Conservation (phyloP, 805 yeast species). For the Cyberlindnera maclurae region DNA sequence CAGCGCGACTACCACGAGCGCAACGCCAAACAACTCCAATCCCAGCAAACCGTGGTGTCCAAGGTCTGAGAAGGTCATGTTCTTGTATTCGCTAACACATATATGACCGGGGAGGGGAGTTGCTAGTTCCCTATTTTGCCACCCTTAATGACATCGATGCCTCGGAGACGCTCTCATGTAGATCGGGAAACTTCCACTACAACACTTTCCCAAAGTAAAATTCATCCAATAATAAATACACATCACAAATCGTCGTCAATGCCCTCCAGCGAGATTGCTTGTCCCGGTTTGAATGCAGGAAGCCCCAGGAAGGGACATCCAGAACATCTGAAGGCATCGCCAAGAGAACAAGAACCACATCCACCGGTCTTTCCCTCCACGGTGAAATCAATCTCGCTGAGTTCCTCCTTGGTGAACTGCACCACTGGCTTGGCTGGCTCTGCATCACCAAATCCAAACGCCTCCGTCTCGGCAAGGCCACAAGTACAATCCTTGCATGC, state of each 20-base stretch:
- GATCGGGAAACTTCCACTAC: no score
- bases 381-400: constrained; percentile 90
- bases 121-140: not conserved
- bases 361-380: constrained; percentile 97
- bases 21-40: constrained; percentile 54
- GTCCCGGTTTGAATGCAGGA: constrained; percentile 98
- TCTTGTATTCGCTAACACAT: not conserved
- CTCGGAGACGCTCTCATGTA: no score
- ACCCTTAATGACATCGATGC: not conserved
- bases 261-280: constrained; percentile 67
- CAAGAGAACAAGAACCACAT: constrained; percentile 94
- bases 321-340: constrained; percentile 97
- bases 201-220: no score
- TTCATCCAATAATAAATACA: not conserved
- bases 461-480: constrained; percentile 88
- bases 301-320: constrained; percentile 96
- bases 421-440: constrained; percentile 35
- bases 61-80: constrained; percentile 31
- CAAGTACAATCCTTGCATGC: constrained; percentile 99
- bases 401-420: constrained; percentile 55
- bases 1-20: constrained; percentile 55
- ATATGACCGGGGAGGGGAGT: not conserved
- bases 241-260: constrained; percentile 70
- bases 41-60: constrained; percentile 52
- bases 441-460: constrained; percentile 42